These are phyloP conservation scores for Allium cepa DNA, from an alignment of 106 monocot species.

Conservation along the genomic window DNA sequence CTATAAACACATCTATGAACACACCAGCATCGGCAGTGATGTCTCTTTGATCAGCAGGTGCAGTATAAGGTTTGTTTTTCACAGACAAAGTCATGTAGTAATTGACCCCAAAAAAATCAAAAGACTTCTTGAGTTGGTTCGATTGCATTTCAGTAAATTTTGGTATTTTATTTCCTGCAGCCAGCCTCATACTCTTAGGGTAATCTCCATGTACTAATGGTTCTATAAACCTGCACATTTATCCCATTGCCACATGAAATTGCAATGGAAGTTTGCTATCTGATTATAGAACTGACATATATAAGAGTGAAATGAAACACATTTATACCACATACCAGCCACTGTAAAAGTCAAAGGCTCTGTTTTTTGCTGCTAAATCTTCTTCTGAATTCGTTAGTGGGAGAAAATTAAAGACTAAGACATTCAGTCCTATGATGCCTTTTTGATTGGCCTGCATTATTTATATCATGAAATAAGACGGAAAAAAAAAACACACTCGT, in stretches of 20 bases:
- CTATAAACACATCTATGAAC: slow-evolving; percentile 17
- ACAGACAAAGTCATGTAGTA: slow-evolving; percentile 21
- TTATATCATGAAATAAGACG: too few relatives aligned
- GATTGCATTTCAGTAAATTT: slow-evolving; percentile 24
- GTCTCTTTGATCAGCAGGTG: slow-evolving; percentile 15
- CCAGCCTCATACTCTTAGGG: slow-evolving; percentile 40
- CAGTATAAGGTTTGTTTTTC: slow-evolving; percentile 2
- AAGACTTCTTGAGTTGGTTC: slow-evolving; percentile 23
- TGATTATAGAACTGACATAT: too few relatives aligned
- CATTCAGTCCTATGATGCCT: slow-evolving; percentile 38
- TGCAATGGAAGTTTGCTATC: too few relatives aligned
- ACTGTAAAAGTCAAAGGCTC: slow-evolving; percentile 20
- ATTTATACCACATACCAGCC: slow-evolving; percentile 31
- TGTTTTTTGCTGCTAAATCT: slow-evolving; percentile 31
- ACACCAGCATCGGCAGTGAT: slow-evolving; percentile 12
- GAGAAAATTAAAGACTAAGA: slow-evolving; percentile 18
- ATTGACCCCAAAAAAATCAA: slow-evolving; percentile 53
- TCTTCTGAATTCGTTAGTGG: slow-evolving; percentile 31
- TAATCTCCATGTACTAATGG: slow-evolving; percentile 40
- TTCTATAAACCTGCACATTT: slow-evolving; percentile 17
- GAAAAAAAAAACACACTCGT: too few relatives aligned
- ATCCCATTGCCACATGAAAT: too few relatives aligned
- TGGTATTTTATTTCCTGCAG: slow-evolving; percentile 32
- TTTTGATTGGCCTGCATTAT: slow-evolving; percentile 25
- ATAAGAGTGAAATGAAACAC: too few relatives aligned